Conservation (phyloP, 2,329 filamentous ascomycete species). For the Mariannaea elegans region DNA sequence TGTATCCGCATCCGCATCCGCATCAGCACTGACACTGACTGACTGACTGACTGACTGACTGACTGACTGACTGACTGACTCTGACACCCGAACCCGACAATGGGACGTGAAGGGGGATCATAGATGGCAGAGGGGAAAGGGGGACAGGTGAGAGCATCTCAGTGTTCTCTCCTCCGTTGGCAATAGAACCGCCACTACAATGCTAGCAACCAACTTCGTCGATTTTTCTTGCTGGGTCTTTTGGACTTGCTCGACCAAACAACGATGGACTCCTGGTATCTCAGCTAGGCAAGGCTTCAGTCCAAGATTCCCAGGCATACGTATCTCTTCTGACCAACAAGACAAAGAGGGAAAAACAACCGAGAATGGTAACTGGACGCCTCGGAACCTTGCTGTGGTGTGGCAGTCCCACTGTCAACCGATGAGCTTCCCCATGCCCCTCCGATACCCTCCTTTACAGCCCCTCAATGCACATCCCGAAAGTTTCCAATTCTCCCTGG, state of each 20-base stretch:
- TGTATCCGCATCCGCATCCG: conserved; percentile 7
- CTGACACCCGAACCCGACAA: conserved; percentile 1
- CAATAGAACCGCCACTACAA: background rate
- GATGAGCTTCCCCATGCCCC: background rate
- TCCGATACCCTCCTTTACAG: background rate
- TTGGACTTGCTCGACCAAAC: too few relatives aligned
- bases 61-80: background rate
- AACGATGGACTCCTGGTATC: too few relatives aligned
- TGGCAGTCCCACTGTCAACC: background rate
- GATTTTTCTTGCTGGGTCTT: too few relatives aligned
- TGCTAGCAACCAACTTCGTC: too few relatives aligned
- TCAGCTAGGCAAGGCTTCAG: too few relatives aligned
- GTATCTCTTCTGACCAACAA: too few relatives aligned
- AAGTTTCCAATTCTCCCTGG: background rate
- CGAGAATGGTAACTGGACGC: background rate
- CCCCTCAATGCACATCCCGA: background rate
- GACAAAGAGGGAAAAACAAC: background rate
- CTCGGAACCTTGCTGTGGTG: background rate
- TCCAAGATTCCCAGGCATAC: too few relatives aligned
- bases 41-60: too few relatives aligned
- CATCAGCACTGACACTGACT: background rate
- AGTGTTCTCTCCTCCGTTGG: background rate
- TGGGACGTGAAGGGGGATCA: background rate
- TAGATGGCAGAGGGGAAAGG: background rate
- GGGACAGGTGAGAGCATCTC: background rate